Evolutionary conservation across 2,329 filamentous ascomycete species (phyloP).

Genomic region (Pestalotiopsis sp.): DNA sequence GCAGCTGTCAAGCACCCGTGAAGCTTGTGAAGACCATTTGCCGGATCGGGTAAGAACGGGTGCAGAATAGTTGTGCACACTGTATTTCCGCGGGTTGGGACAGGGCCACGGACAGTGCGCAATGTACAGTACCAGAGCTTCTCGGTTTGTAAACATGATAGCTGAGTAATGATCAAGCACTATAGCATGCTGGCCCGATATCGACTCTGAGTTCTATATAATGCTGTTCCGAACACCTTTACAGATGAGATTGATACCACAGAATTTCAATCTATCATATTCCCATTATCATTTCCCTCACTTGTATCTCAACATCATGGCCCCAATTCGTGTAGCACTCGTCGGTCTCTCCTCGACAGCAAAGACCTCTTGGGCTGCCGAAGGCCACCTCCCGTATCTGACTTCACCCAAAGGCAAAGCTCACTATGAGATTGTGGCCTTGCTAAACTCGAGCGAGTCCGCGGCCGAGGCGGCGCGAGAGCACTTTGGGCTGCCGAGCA

Average conservation of each 20-base stretch:
- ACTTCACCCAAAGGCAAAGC: constrained; percentile 44
- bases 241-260: not conserved
- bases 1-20: too few species aligned
- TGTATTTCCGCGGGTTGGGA: too few species aligned
- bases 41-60: not conserved
- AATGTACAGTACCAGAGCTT: too few species aligned
- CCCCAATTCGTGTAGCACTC: constrained; percentile 58
- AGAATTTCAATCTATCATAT: not conserved
- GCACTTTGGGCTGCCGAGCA: constrained; percentile 42
- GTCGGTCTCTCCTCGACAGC: constrained; percentile 59
- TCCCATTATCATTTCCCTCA: too few species aligned
- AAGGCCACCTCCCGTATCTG: constrained; percentile 64
- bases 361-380: constrained; percentile 55
- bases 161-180: not conserved
- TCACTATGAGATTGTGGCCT: constrained; percentile 52
- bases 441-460: constrained; percentile 52
- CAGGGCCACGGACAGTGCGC: too few species aligned
- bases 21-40: not conserved
- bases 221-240: not conserved
- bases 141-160: not conserved
- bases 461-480: constrained; percentile 47
- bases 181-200: not conserved
- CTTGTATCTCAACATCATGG: constrained; percentile 35
- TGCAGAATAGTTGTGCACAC: too few species aligned
- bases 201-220: too few species aligned